phyloP scores from a whole-genome alignment of 108 stramenopile genomes.

The Skeletonema marinoi region DNA sequence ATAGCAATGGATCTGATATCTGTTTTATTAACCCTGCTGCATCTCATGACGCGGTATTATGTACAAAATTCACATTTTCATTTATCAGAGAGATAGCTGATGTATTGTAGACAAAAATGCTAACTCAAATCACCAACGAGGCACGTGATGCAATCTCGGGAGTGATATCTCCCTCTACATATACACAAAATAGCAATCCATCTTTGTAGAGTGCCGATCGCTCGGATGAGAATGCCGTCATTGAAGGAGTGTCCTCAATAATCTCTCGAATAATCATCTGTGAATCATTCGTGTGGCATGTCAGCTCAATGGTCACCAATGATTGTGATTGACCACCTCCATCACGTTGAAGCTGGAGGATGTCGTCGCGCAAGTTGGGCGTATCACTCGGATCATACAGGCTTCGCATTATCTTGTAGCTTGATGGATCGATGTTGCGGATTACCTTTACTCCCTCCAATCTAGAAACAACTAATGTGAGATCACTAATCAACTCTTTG shows the following conservation, averaged over 20 bases:
- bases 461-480: conserved; percentile 29
- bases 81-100: no score
- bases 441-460: conserved; percentile 39
- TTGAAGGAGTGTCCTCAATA: conserved; percentile 69
- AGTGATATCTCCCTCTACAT: conserved; percentile 55
- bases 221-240: conserved; percentile 67
- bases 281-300: conserved; percentile 41
- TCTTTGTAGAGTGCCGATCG: conserved; percentile 61
- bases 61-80: no score
- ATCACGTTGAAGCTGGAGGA: conserved; percentile 42
- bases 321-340: conserved; percentile 11
- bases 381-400: conserved; percentile 65
- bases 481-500: conserved; percentile 7
- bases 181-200: conserved; percentile 61
- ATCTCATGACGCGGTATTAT: no score
- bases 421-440: conserved; percentile 25
- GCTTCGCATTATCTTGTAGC: conserved; percentile 68
- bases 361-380: conserved; percentile 68
- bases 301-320: conserved; percentile 50
- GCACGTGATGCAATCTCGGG: conserved; percentile 66
- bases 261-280: conserved; percentile 73
- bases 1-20: no score
- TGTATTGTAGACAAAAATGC: neutral
- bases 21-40: no score
- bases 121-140: conserved; percentile 42